A percentile compares a stretch with the other conserved stretches of the same genome.
Evolutionary conservation across 192 early-diverging fungal genomes (phyloP).

Genomic region (Backusella circina): DNA sequence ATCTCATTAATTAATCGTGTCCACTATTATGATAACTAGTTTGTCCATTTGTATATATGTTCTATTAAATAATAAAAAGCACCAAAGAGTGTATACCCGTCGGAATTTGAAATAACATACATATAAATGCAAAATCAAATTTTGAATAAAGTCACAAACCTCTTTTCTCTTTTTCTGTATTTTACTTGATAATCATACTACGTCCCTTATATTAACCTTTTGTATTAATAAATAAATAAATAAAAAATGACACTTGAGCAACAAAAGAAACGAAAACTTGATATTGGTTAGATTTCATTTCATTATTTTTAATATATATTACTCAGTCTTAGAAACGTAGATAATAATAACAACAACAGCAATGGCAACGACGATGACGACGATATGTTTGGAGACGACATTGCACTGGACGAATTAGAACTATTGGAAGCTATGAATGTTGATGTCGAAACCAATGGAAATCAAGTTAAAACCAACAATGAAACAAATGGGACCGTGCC

Average conservation of each 20-base stretch:
- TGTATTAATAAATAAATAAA: background rate
- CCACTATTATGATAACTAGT: background rate
- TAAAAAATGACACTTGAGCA: background rate
- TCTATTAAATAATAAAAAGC: background rate
- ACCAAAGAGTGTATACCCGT: background rate
- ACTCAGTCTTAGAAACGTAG: background rate
- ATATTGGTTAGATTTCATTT: background rate
- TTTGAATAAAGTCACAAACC: background rate
- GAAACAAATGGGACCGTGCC: background rate
- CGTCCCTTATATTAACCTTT: background rate
- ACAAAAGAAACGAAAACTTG: background rate
- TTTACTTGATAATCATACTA: background rate
- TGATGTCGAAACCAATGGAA: no score
- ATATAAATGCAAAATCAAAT: background rate
- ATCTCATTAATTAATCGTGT: background rate
- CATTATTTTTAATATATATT: background rate
- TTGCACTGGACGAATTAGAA: slow-evolving; percentile 20
- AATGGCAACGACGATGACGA: background rate
- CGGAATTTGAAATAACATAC: background rate
- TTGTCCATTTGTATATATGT: background rate
- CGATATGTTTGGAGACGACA: slow-evolving; percentile 29
- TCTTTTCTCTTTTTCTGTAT: background rate
- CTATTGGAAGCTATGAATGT: background rate
- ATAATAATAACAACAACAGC: background rate
- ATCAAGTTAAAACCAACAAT: no score